Evolutionary conservation across 768 basidiomycete species (phyloP).

Genomic region (Coprinopsis strossmayeri): DNA sequence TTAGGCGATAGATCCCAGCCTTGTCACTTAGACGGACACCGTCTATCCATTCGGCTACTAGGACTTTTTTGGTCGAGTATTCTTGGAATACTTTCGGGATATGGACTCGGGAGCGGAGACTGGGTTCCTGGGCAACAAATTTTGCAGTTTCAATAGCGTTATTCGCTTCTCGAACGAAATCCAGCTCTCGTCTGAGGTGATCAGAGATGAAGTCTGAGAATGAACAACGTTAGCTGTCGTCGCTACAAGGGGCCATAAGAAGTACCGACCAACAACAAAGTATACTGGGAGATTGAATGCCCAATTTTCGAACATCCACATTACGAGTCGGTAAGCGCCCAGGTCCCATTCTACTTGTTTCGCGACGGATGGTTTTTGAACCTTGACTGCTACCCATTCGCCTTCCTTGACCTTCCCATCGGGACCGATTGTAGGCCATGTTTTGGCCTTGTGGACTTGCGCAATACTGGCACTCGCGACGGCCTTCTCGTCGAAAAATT

Average conservation of each 20-base stretch:
- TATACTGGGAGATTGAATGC: constrained; percentile 84
- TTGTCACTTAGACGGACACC: constrained; percentile 68
- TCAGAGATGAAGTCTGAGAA: constrained; percentile 64
- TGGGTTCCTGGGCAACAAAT: constrained; percentile 65
- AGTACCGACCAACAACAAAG: constrained; percentile 61
- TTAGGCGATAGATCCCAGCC: constrained; percentile 45
- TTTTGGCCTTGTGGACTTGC: constrained; percentile 79
- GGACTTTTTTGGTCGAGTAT: constrained; percentile 68
- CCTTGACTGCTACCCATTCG: constrained; percentile 86
- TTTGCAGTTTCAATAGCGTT: constrained; percentile 69
- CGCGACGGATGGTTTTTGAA: constrained; percentile 84
- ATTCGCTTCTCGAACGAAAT: constrained; percentile 72
- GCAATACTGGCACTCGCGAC: constrained; percentile 89
- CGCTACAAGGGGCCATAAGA: neutral
- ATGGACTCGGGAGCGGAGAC: constrained; percentile 62
- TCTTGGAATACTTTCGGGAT: constrained; percentile 72
- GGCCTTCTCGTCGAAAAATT: constrained; percentile 67
- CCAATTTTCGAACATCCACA: constrained; percentile 76
- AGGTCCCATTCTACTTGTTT: constrained; percentile 87
- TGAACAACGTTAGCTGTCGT: neutral
- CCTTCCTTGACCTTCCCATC: constrained; percentile 31
- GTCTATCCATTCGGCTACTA: constrained; percentile 83
- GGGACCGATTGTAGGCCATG: constrained; percentile 32
- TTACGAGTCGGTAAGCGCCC: constrained; percentile 58
- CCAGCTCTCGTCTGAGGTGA: constrained; percentile 78